These are phyloP conservation scores for Penicillium sclerotigenum DNA, from an alignment of 2,329 filamentous ascomycete genomes.

Conservation along the genomic window DNA sequence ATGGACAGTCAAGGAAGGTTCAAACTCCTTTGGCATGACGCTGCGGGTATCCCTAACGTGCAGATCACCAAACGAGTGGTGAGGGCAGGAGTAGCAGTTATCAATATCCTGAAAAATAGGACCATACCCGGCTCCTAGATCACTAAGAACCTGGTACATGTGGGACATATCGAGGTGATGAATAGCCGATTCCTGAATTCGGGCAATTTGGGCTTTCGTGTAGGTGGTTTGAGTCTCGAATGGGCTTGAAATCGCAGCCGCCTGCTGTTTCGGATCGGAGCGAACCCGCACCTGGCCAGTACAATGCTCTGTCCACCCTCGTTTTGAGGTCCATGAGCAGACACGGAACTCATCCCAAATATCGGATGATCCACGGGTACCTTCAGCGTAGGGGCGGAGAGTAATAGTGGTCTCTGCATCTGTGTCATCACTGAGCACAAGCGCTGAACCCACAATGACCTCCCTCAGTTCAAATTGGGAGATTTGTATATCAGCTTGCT, in stretches of 20 bases:
- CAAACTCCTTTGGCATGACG: conserved; percentile 47
- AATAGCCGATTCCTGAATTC: conserved; percentile 10
- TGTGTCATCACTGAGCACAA: conserved; percentile 48
- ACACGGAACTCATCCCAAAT: conserved; percentile 30
- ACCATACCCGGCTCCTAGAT: conserved; percentile 52
- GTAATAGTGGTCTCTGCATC: conserved; percentile 53
- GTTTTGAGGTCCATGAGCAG: conserved; percentile 24
- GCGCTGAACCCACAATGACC: conserved; percentile 46
- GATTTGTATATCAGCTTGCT: conserved; percentile 30
- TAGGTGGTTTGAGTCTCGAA: conserved; percentile 12
- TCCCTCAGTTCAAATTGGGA: conserved; percentile 50
- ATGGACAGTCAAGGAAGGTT: conserved; percentile 47
- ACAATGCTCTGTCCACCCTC: conserved; percentile 30
- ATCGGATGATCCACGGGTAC: conserved; percentile 35
- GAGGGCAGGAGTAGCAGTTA: conserved; percentile 43
- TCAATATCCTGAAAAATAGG: conserved; percentile 52
- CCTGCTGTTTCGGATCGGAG: conserved; percentile 16
- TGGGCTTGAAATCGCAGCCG: conserved; percentile 15
- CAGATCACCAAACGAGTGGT: conserved; percentile 31
- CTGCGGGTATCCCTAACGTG: conserved; percentile 44
- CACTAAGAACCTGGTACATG: conserved; percentile 49
- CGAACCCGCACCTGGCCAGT: conserved; percentile 27
- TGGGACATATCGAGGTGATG: conserved; percentile 31
- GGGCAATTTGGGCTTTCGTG: conserved; percentile 10
- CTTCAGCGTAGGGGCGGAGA: conserved; percentile 41